Evolutionary conservation across 768 basidiomycete genomes (phyloP).

Genomic region (Lanmaoa rubissima): DNA sequence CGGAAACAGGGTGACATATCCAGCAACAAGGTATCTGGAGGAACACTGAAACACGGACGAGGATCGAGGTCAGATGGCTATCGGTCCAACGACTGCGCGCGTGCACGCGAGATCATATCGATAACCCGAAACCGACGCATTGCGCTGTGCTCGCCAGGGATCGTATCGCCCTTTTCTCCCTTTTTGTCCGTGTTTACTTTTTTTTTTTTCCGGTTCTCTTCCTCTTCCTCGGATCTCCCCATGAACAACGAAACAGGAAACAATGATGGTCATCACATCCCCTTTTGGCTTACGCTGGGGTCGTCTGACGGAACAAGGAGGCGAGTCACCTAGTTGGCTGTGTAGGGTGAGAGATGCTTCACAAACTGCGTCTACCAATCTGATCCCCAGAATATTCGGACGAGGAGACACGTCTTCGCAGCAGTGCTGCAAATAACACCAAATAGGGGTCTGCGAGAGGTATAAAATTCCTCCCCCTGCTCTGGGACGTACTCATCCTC

Average conservation of each 20-base stretch:
- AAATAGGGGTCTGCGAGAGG: slow-evolving; percentile 1
- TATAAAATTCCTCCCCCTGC: neutral
- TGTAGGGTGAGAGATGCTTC: neutral
- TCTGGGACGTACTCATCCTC: neutral
- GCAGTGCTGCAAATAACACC: neutral
- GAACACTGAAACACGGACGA: neutral
- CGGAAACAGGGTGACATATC: neutral
- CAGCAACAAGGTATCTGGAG: neutral
- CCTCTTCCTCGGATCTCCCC: neutral
- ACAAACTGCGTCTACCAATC: neutral
- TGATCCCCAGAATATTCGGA: neutral
- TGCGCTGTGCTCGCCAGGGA: neutral
- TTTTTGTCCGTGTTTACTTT: too few relatives aligned
- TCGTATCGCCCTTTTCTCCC: neutral
- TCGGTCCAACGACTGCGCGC: too few relatives aligned
- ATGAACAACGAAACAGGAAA: neutral
- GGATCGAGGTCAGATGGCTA: neutral
- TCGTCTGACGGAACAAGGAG: neutral
- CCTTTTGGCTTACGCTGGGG: neutral
- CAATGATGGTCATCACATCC: neutral
- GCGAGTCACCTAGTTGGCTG: neutral
- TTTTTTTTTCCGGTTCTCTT: neutral
- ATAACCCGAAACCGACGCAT: neutral
- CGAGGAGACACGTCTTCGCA: neutral
- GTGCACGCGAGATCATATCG: neutral